Evolutionary conservation across 2,329 filamentous ascomycete species (phyloP), one percentile per base, ranked within the genome.

Genomic region (Diaporthe sp.): DNA sequence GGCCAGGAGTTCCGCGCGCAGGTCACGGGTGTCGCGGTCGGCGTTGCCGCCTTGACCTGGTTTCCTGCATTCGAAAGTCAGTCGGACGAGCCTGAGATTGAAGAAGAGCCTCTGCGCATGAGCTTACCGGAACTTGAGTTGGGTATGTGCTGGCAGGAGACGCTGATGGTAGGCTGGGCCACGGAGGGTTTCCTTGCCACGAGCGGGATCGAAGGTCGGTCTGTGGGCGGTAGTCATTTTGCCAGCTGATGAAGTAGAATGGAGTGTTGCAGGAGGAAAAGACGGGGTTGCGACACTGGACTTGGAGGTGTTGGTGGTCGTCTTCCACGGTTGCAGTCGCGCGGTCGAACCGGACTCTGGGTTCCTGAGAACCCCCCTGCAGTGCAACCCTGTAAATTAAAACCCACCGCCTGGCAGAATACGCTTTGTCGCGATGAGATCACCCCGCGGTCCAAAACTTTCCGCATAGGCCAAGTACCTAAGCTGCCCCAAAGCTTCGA

Each of bases 111-210:
- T 12, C 19, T 44, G 51, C 17, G 9, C 13, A 19, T 25, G 31
- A 9, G 74, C 87, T 62, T 90, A 92, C 88, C 95, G 92, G 82
- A 93, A 94, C 87, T 99, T 99, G 82, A 99, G 92, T 78, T 95
- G 93, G 17, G 95, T 98, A 84, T 99, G 94, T 44, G 97, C 97
- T 46, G 97, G 96, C 19, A 98, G 92, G 22, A 98, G 93, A 80
- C 97, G 94, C 85, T 98, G 96, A 83, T 99, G 97, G 87, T 98
- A 98, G 80, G 95, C 96, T 68, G 95, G 94, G 65, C 97, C 97
- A 81, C 95, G 94, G 76, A 95, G 93, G 81, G 96, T 95, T 86
- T 99, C 97, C 89, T 98, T 98, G 83, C 97, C 97, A 83, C 93
- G 92, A 57, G 96, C 96, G 78, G 97, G 97, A 84, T 99, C 97